These are phyloP conservation scores for Didymella segeticola DNA, from an alignment of 2,329 filamentous ascomycete genomes.

Conservation along the genomic window DNA sequence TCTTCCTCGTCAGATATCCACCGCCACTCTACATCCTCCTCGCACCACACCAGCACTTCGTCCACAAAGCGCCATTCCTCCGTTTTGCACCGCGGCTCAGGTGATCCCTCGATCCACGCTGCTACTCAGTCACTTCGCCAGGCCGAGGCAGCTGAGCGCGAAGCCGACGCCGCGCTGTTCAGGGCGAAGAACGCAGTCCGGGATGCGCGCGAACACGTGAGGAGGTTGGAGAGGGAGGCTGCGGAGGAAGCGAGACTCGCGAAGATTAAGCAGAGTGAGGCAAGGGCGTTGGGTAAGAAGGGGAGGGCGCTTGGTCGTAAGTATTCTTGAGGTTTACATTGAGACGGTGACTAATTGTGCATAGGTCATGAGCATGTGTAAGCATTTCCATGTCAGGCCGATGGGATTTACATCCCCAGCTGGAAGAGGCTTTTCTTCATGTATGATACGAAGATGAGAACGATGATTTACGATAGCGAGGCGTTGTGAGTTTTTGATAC, in stretches of 20 bases:
- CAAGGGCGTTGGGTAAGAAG: constrained; percentile 69
- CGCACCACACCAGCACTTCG: constrained; percentile 29
- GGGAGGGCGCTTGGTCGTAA: constrained; percentile 73
- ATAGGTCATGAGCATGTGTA: constrained; percentile 22
- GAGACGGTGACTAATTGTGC: neutral
- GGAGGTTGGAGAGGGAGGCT: constrained; percentile 69
- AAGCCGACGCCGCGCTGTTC: constrained; percentile 69
- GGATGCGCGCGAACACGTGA: constrained; percentile 69
- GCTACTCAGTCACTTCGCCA: constrained; percentile 67
- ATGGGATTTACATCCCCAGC: neutral
- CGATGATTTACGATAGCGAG: neutral
- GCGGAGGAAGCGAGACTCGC: constrained; percentile 60
- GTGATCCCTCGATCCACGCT: constrained; percentile 68
- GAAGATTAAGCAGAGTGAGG: constrained; percentile 72
- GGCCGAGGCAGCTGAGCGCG: constrained; percentile 69
- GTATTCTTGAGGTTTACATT: constrained; percentile 38
- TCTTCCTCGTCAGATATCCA: constrained; percentile 40
- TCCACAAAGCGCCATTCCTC: constrained; percentile 40
- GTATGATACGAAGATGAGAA: neutral
- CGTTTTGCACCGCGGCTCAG: constrained; percentile 52
- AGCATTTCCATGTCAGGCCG: neutral
- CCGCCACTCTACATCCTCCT: constrained; percentile 20
- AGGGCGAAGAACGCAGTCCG: constrained; percentile 65
- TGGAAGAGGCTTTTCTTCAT: neutral
- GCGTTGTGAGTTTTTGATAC: neutral